Percentiles rank a stretch among this genome's conserved stretches.
Evolutionary conservation across 805 yeast genomes (phyloP).

Genomic region (Teunomyces stri): DNA sequence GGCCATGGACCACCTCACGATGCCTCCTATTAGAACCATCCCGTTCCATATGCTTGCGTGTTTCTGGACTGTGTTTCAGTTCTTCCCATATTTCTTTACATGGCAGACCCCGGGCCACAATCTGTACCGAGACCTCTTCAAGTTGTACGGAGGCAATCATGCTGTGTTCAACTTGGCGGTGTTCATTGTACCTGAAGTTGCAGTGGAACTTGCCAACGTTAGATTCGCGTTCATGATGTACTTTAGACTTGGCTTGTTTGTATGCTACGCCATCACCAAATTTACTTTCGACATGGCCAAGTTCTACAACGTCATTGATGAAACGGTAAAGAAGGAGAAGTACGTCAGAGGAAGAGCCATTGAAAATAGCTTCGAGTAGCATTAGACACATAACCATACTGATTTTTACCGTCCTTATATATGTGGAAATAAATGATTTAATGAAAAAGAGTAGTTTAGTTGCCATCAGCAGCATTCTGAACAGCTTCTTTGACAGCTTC

Average conservation of each 20-base stretch:
- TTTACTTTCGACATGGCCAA: background rate
- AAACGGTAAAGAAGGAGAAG: conserved; percentile 54
- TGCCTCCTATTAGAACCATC: conserved; percentile 2
- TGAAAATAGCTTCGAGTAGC: conserved; percentile 30
- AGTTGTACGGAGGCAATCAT: background rate
- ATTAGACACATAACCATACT: background rate
- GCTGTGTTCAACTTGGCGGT: background rate
- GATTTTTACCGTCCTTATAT: conserved; percentile 2
- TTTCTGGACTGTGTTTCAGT: conserved; percentile 21
- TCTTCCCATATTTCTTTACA: background rate
- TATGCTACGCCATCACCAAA: background rate
- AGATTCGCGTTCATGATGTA: background rate
- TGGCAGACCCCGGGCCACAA: background rate
- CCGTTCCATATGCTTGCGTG: conserved; percentile 16
- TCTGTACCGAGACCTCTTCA: background rate
- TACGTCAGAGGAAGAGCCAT: conserved; percentile 57
- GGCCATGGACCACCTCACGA: background rate
- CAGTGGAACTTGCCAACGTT: background rate
- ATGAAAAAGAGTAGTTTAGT: background rate
- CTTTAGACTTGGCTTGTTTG: background rate
- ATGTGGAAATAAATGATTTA: conserved; percentile 1
- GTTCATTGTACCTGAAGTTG: background rate
- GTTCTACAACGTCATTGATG: conserved; percentile 24
- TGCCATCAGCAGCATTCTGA: too few relatives aligned
- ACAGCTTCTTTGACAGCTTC: background rate